Conservation (phyloP, 2,329 filamentous ascomycete genomes). For the Acrodontium crateriforme region DNA sequence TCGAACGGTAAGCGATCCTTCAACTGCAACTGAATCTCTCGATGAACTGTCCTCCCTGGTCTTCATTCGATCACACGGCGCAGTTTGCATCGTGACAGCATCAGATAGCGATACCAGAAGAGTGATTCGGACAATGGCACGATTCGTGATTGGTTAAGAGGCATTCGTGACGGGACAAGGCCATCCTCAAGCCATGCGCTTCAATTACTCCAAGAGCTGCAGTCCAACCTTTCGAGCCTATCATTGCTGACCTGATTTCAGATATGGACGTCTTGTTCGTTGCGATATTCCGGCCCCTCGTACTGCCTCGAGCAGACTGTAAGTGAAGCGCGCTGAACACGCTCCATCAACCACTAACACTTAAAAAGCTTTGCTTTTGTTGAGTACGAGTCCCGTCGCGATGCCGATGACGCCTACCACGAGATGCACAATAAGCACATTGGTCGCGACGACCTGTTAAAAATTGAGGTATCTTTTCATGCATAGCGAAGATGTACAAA, state of each 20-base stretch:
- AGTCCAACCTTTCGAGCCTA: no score
- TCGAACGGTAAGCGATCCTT: constrained; percentile 85
- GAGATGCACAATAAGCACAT: constrained; percentile 99
- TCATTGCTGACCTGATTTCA: constrained; percentile 26
- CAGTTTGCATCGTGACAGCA: no score
- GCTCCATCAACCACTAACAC: constrained; percentile 24
- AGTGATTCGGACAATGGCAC: no score
- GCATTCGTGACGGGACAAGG: no score
- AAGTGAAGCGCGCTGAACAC: constrained; percentile 33
- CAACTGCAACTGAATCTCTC: constrained; percentile 7
- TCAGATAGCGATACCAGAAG: no score
- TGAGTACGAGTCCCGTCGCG: constrained; percentile 95
- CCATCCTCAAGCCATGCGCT: no score
- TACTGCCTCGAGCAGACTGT: constrained; percentile 89
- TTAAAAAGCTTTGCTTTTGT: constrained; percentile 76
- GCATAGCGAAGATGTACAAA: constrained; percentile 14
- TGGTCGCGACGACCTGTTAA: constrained; percentile 84
- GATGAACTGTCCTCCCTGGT: neutral
- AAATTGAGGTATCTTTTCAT: constrained; percentile 74
- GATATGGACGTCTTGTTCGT: constrained; percentile 92
- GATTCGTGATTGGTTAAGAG: no score
- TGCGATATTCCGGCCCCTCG: constrained; percentile 96
- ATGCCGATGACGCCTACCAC: constrained; percentile 97
- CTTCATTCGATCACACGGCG: no score
- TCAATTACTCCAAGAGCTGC: no score